Base-by-base conservation (phyloP, 306 rosid genomes). In the Phaseolus lunatus region DNA sequence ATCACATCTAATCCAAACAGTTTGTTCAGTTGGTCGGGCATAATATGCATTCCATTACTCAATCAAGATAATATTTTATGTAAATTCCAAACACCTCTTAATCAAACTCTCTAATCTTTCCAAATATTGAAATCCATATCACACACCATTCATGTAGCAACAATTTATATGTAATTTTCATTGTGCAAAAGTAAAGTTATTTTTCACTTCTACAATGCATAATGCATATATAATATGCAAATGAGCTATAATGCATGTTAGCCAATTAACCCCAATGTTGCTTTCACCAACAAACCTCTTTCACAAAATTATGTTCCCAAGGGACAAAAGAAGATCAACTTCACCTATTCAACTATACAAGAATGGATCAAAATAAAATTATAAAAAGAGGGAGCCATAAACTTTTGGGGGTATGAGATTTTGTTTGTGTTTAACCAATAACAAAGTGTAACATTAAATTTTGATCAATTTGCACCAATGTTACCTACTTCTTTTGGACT, bases 1-100 rank as follows among this genome's bases (percentile, higher is more conserved):
- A 83, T 86, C 71, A 49, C 80, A 83, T 77, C 84, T 84, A 83
- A 86, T 82, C 84, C 85, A 80, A 75, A 80, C 76, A 75, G 83
- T 80, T 64, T 67, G 84, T 80, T 86, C 92, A 73, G 78, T 82
- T 84, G 87, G 92, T 88, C 83, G 86, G 92, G 86, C 84, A 88
- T 84, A 75, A 52, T 37, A 24, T 61, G 68, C 76, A 78, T 67
- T 22, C 16, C 35, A 78, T 15, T 45, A 58, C 14, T 67, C 35
- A 29, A 76, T 61, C 56, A 22, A 50, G 61, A 49, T 45, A 73
- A 2, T 29, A 63, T 41, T 41, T 39, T 39, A 39, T 39, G 9
- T 33, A 1, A 1, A 33, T 33, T 33, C 39, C 5, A 33, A 33
- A 31, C 37, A 31, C 37, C 37, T 31, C 37, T 31, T 31, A 5